Base-by-base conservation (phyloP, 495 filamentous ascomycete species). In the Pseudomonodictys pantanalensis region DNA sequence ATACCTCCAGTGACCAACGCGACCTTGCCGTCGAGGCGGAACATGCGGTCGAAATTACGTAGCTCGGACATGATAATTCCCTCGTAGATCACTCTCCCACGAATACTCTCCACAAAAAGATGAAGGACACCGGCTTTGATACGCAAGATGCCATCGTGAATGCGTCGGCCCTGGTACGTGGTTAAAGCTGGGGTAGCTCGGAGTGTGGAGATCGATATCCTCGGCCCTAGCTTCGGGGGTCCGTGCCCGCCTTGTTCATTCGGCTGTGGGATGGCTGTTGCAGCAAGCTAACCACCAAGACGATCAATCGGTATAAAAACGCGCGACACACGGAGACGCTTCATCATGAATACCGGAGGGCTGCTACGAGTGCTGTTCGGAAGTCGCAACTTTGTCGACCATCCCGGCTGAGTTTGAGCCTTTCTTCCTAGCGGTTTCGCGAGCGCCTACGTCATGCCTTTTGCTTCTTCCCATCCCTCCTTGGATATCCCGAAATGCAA, bases 401-500 rank as follows among this genome's bases (percentile, higher is more conserved):
- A 30, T 23, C 17, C 26, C 17, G 24, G 28, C 47, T 29, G 39
- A 46, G 43, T 53, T 32, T 47, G 11, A 24, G 24, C 28, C 38
- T 35, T 26, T 23, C 26, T 28, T 48, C 23, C 2, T 48, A 32
- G 17, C 7, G 30, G 23, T 55, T 47, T n/a, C n/a, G n/a, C n/a
- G n/a, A n/a, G n/a, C n/a, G n/a, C n/a, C n/a, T n/a, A n/a, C 49
- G 39, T 28, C 38, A 77, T 76, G 72, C 66, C 70, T 38, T 67
- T 72, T 66, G 66, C 29, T 12, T 76, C 69, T 26, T 51, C 66
- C 22, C 62, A 72, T 25, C 69, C 69, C 4, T 41, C 58, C 23
- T 57, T 78, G 7, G 59, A 74, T 47, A 73, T 79, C 52, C 75
- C 74, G 2, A 65, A 75, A 46, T 68, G 69, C 52, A 70, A 79